These are phyloP conservation scores for Penicillium parvum DNA, from an alignment of 495 filamentous ascomycete genomes.

Conservation along the genomic window DNA sequence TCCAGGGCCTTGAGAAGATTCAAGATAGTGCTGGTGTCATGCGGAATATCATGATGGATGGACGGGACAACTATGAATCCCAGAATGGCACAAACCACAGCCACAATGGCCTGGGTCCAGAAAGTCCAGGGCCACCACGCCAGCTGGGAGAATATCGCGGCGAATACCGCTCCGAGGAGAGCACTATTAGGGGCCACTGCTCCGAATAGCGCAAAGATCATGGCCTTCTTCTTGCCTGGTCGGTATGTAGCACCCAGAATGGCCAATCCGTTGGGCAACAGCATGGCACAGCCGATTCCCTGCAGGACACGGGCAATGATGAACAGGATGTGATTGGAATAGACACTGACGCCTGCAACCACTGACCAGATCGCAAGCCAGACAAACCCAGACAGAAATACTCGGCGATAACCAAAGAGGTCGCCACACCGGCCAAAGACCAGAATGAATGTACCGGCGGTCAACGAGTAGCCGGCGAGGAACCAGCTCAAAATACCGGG, in stretches of 20 bases:
- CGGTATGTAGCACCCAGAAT: constrained; percentile 53
- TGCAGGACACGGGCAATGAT: constrained; percentile 55
- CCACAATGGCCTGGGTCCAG: constrained; percentile 51
- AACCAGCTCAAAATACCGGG: constrained; percentile 48
- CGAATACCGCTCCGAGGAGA: constrained; percentile 47
- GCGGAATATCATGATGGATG: constrained; percentile 19
- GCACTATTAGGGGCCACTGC: constrained; percentile 55
- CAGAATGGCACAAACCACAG: constrained; percentile 33
- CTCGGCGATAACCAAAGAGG: constrained; percentile 51
- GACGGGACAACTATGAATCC: constrained; percentile 47
- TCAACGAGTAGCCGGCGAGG: constrained; percentile 54
- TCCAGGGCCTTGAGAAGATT: constrained; percentile 39
- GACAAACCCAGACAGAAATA: constrained; percentile 52
- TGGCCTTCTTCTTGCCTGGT: constrained; percentile 53
- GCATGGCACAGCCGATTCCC: constrained; percentile 57
- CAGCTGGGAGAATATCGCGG: constrained; percentile 45
- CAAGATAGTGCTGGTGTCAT: constrained; percentile 1
- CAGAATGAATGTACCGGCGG: constrained; percentile 63
- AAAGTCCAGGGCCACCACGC: constrained; percentile 68
- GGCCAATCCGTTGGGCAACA: constrained; percentile 60
- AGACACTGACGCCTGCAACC: constrained; percentile 48
- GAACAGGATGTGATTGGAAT: constrained; percentile 50
- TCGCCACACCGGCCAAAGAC: constrained; percentile 58
- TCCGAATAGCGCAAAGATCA: constrained; percentile 62
- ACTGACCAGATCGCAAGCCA: constrained; percentile 58